Base-by-base conservation (phyloP, 2,329 filamentous ascomycete species). In the Curvularia eragrostidis region DNA sequence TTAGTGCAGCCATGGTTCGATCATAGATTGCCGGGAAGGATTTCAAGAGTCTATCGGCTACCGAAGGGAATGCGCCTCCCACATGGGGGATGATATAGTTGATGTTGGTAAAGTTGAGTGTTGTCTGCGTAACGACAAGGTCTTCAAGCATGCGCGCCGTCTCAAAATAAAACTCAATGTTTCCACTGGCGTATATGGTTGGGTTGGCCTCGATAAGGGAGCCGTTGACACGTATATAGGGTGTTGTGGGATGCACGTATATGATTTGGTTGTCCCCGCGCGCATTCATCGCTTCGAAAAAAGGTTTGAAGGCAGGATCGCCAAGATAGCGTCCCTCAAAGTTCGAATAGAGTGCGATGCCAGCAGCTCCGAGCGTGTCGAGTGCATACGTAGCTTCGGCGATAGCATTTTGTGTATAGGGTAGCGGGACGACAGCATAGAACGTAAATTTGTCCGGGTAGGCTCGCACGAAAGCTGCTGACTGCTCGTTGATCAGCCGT, bases 101-200 rank as follows among this genome's bases (percentile, higher is more conserved):
- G 24, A 62, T 23, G 12, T 48, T 49, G 1, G 56, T 60, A n/a
- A 57, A 60, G 46, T 62, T 60, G 4, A 56, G 38, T 1, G 54
- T 21, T 0, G 56, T 59, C 7, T 46, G 53, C 19, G 52, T 53
- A 13, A 60, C 34, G n/a, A 49, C 36, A 8, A 60, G 54, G 9
- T 54, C 49, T n/a, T 38, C 26, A n/a, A 62, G 34, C 5, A 52
- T 52, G 7, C 53, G 53, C n/a, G 59, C 59, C 3, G 59, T 62
- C 18, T 62, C 57, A 30, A 59, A 62, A 34, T 56, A 57, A 28
- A 62, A 62, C 18, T 62, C 59, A 0, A 62, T 54, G 3, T 53
- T 62, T 15, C 59, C 59, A 1, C 30, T 50, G 0, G 44, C 30
- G 21, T 59, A 54, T 0, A 39, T 36, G 3, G 56, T 59, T 9